Evolutionary conservation across 352 stramenopile species (phyloP).

Genomic region (Aphanomyces euteiches): DNA sequence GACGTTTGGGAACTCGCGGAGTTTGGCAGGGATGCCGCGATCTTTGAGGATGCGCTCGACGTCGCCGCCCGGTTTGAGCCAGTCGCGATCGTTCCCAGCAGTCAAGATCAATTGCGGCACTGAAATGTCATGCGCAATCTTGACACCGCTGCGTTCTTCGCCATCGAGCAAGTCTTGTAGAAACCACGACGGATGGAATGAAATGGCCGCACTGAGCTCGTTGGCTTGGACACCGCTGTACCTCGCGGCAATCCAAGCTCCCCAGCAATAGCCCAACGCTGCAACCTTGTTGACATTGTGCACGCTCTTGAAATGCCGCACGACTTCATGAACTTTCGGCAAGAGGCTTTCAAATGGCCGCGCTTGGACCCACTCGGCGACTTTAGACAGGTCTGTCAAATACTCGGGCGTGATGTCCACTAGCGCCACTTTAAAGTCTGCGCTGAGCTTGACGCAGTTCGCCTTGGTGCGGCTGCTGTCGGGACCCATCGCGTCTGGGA

Average conservation of each 20-base stretch:
- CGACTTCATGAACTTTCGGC: slow-evolving; percentile 62
- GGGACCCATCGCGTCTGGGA: slow-evolving; percentile 72
- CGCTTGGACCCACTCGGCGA: not conserved
- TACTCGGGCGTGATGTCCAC: slow-evolving; percentile 57
- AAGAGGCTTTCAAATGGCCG: slow-evolving; percentile 38
- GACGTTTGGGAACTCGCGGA: slow-evolving; percentile 6
- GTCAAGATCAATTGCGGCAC: slow-evolving; percentile 67
- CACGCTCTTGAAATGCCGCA: slow-evolving; percentile 65
- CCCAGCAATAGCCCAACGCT: slow-evolving; percentile 83
- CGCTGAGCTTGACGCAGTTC: slow-evolving; percentile 65
- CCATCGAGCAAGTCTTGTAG: slow-evolving; percentile 58
- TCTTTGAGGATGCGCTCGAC: slow-evolving; percentile 62
- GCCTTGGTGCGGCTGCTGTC: slow-evolving; percentile 79
- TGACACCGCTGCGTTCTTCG: slow-evolving; percentile 18
- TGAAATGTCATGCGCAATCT: slow-evolving; percentile 66
- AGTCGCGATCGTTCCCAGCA: slow-evolving; percentile 65
- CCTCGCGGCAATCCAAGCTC: slow-evolving; percentile 66
- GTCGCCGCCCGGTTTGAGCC: slow-evolving; percentile 59
- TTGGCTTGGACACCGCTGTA: not conserved
- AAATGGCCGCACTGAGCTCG: slow-evolving; percentile 35
- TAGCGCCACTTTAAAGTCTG: slow-evolving; percentile 71
- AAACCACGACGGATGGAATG: slow-evolving; percentile 77
- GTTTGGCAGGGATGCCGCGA: not conserved
- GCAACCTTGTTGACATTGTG: slow-evolving; percentile 53
- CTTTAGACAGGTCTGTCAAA: slow-evolving; percentile 56